These are phyloP conservation scores for Pythium biforme DNA, from an alignment of 352 stramenopile species.

Conservation along the genomic window DNA sequence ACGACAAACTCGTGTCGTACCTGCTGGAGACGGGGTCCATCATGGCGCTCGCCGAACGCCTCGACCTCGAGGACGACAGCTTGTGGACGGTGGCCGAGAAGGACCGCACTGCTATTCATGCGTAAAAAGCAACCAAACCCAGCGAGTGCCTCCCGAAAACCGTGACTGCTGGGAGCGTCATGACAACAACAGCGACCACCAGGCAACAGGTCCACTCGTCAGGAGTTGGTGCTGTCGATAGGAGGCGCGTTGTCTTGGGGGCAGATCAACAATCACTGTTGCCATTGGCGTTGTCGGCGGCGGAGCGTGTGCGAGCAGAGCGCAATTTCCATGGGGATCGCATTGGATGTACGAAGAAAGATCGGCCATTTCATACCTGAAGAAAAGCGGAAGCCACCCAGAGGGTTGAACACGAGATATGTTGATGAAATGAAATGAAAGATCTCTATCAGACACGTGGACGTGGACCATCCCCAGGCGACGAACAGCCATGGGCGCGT, in stretches of 20 bases:
- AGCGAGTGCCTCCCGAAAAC: too few species aligned
- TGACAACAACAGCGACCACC: not conserved
- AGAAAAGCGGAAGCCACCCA: not conserved
- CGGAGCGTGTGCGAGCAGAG: not conserved
- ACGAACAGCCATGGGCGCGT: too few species aligned
- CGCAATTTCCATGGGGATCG: slow-evolving; percentile 8
- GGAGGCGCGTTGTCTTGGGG: not conserved
- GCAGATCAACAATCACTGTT: not conserved
- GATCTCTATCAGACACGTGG: not conserved
- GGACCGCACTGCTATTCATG: slow-evolving; percentile 82
- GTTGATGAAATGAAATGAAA: slow-evolving; percentile 11
- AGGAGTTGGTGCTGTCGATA: not conserved
- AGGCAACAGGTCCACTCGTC: not conserved
- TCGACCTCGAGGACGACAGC: slow-evolving; percentile 85
- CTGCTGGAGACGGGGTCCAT: slow-evolving; percentile 84
- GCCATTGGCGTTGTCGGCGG: not conserved
- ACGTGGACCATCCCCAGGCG: too few species aligned
- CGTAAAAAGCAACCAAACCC: too few species aligned
- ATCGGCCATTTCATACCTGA: slow-evolving; percentile 5
- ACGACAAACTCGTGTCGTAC: slow-evolving; percentile 85
- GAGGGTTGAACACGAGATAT: not conserved
- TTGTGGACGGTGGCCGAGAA: slow-evolving; percentile 83
- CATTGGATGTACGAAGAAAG: slow-evolving; percentile 11
- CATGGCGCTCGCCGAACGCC: slow-evolving; percentile 77
- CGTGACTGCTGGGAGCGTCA: not conserved